These are phyloP conservation scores for Scutellaria minor DNA, from an alignment of 257 asterid genomes.

Conservation along the genomic window DNA sequence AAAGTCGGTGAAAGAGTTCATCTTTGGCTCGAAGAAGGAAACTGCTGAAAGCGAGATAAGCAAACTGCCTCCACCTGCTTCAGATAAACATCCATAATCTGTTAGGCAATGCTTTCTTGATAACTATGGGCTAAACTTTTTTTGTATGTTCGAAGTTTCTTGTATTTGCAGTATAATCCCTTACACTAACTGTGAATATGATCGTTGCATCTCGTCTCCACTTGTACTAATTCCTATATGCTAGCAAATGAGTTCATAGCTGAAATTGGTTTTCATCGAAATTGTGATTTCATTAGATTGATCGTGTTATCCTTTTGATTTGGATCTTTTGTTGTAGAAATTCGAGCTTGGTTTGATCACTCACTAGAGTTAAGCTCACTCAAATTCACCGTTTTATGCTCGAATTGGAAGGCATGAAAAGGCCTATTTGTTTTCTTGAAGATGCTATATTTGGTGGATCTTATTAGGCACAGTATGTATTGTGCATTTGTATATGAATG, in stretches of 20 bases:
- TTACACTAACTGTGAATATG: constrained; percentile 19
- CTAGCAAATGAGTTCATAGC: neutral
- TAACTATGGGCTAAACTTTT: neutral
- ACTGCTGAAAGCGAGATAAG: constrained; percentile 40
- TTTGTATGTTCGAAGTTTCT: neutral
- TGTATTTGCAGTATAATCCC: neutral
- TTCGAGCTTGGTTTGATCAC: too few relatives aligned
- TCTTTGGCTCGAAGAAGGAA: constrained; percentile 65
- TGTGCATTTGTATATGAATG: too few relatives aligned
- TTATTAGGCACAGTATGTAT: too few relatives aligned
- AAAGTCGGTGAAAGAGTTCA: constrained; percentile 62
- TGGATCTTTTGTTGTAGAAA: neutral
- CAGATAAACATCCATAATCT: constrained; percentile 54
- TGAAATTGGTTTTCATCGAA: neutral
- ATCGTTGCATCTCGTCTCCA: neutral
- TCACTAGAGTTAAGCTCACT: neutral
- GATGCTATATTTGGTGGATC: too few relatives aligned
- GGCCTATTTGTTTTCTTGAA: too few relatives aligned
- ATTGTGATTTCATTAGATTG: neutral
- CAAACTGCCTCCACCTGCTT: constrained; percentile 46
- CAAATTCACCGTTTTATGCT: neutral
- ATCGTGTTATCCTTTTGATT: neutral
- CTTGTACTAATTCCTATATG: neutral
- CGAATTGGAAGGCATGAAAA: neutral
- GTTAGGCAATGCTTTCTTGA: constrained; percentile 12